Evolutionary conservation across 176 grass and related monocot genomes (phyloP), one percentile per base, ranked within the genome.

Genomic region (Bromus sterilis): DNA sequence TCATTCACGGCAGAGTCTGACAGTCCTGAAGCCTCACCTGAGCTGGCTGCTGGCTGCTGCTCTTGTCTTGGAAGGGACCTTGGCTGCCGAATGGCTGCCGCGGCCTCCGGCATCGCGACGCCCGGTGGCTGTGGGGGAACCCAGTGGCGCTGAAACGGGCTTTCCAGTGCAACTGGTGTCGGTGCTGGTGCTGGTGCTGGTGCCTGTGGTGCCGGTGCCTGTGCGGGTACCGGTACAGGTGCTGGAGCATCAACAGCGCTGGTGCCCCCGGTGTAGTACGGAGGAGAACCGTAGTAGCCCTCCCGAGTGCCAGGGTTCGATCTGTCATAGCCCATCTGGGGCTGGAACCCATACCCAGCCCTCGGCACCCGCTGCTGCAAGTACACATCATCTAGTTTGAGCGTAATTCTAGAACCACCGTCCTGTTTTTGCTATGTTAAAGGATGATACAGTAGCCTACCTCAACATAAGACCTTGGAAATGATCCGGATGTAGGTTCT

Each of bases 61-160:
- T 72, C 69, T 48, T 82, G 91, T 82, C 74, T 88, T 16, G 76
- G 78, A 28, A 62, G 2, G 39, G 84, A 66, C 74, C 89, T 94
- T 10, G 82, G 82, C 14, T 93, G 95, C 8, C 92, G 77, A 46
- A 98, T 98, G 75, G 90, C 92, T 0, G 84, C 84, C 1, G 76
- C 79, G 0, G 90, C 95, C 83, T 95, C 95, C 14, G 92, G 82
- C 88, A 93, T 82, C 30, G 69, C 82, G 9, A 91, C 86, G 0
- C 88, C 30, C 2, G 92, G 86, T 39, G 88, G 43, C 58, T 93
- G 92, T 4, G 91, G 94, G 9, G 89, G 87, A 14, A 90, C 85
- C 94, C 94, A 97, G 37, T 74, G 88, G 11, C 87, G 87, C 77
- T 85, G 88, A 65, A 85, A 84, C 0, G 76, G 53, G 7, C 87